Base-by-base conservation (phyloP, 1,284 basidiomycete genomes). In the Cryptococcus wingfieldii region DNA sequence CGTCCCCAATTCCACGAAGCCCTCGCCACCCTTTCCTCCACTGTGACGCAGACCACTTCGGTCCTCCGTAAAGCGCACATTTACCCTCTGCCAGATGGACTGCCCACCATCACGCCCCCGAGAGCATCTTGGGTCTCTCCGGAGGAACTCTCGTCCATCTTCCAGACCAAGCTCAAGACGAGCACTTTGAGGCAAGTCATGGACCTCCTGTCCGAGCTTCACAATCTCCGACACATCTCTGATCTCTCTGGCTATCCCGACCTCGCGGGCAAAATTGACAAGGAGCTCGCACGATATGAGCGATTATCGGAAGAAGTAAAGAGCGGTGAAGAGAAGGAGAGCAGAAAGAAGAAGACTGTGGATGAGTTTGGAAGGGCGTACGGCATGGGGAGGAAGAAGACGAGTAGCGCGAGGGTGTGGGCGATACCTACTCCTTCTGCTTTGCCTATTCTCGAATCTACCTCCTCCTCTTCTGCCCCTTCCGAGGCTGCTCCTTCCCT, bases 371-470 rank as follows among this genome's bases (percentile, higher is more conserved):
- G 90, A 16, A 80, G 92, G 53, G 85, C 86, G n/a, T 90, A 90
- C 71, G 88, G 88, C 0, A 71, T 87, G 42, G 92, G 93, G 27
- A 83, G 84, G 76, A 83, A 91, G 66, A 96, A 96, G 78, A 89
- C 89, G 55, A 88, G 87, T 66, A 80, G 85, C 2, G 90, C 92
- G 23, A 83, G 91, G 47, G 92, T 94, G 2, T 98, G 95, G 94
- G 86, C 97, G 78, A 88, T 97, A 53, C 86, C 87, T n/a, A 81
- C 84, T 13, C 81, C 83, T 55, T 63, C 70, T 19, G 64, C 72
- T 14, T 25, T n/a, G 16, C 31, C 27, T 9, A 52, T 53, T 34
- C 41, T 66, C 25, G 59, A 65, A 23, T 41, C 52, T 6, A 13
- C 19, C 28, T 38, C 45, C 37, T 12, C 65, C 72, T 52, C 49